A percentile compares a stretch with the other conserved stretches of the same genome.
Conservation (phyloP, 352 stramenopile species). For the Halophytophthora polymorphica region DNA sequence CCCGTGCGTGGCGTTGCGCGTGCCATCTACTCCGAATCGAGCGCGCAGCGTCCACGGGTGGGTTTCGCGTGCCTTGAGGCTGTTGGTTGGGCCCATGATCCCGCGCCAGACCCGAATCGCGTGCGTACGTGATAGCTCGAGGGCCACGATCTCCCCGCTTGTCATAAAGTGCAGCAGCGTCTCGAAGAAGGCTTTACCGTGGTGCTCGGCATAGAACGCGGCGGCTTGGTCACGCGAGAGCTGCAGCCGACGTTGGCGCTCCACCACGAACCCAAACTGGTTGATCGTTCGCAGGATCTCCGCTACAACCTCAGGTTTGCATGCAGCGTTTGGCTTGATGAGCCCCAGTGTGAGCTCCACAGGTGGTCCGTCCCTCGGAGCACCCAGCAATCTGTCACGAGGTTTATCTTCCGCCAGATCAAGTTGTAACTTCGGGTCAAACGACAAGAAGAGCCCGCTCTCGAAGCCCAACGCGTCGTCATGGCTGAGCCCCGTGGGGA, state of each 20-base stretch:
- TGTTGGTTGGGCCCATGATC: slow-evolving; percentile 81
- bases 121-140: slow-evolving; percentile 39
- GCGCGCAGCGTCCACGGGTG: slow-evolving; percentile 61
- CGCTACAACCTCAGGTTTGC: slow-evolving; percentile 18
- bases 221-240: slow-evolving; percentile 47
- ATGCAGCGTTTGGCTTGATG: slow-evolving; percentile 61
- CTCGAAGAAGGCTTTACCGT: slow-evolving; percentile 58
- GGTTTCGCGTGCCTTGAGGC: slow-evolving; percentile 35
- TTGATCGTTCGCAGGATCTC: slow-evolving; percentile 39
- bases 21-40: slow-evolving; percentile 78
- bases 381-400: slow-evolving; percentile 1
- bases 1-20: slow-evolving; percentile 78
- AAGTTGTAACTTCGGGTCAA: slow-evolving; percentile 10
- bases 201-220: slow-evolving; percentile 64
- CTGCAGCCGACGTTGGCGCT: slow-evolving; percentile 28
- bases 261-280: slow-evolving; percentile 50
- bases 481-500: slow-evolving; percentile 17
- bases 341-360: slow-evolving; percentile 49
- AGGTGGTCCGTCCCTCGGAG: slow-evolving; percentile 5
- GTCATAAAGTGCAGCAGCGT: slow-evolving; percentile 64
- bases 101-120: slow-evolving; percentile 66
- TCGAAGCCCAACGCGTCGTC: slow-evolving; percentile 35
- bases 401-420: background rate
- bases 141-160: slow-evolving; percentile 55
- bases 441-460: slow-evolving; percentile 40